Evolutionary conservation across 768 basidiomycete genomes (phyloP).

Genomic region (Mycena galericulata): DNA sequence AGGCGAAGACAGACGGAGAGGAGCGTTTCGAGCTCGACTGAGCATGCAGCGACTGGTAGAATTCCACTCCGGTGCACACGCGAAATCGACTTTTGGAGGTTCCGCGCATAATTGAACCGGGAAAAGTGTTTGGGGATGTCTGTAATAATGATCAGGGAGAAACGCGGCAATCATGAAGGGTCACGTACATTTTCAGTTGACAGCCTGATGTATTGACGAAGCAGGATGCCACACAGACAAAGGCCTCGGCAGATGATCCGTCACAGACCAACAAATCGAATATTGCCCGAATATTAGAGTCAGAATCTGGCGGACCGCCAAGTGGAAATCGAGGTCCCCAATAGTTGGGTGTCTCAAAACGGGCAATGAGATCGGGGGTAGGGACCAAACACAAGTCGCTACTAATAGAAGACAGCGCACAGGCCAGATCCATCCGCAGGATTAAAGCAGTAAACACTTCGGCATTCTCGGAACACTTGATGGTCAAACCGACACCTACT

Average conservation of each 20-base stretch:
- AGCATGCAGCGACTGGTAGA: not conserved
- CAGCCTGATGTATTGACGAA: not conserved
- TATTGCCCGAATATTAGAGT: not conserved
- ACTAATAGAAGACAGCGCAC: no score
- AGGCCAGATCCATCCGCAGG: no score
- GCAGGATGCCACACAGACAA: not conserved
- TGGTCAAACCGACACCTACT: no score
- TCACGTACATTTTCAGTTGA: not conserved
- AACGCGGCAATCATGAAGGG: not conserved
- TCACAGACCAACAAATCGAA: conserved; percentile 1
- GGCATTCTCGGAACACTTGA: no score
- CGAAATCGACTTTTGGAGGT: not conserved
- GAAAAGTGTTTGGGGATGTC: not conserved
- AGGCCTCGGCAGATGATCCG: not conserved
- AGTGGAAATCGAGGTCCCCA: conserved; percentile 5
- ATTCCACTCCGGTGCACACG: not conserved
- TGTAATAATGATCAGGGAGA: not conserved
- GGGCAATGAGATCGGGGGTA: no score
- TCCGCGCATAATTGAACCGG: not conserved
- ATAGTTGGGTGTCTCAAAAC: not conserved
- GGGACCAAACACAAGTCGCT: no score
- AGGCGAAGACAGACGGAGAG: not conserved
- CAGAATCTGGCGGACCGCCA: not conserved
- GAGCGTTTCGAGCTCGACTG: not conserved
- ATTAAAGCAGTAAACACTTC: no score